Conservation (phyloP, 257 asterid genomes). For the Gentiana dahurica region DNA sequence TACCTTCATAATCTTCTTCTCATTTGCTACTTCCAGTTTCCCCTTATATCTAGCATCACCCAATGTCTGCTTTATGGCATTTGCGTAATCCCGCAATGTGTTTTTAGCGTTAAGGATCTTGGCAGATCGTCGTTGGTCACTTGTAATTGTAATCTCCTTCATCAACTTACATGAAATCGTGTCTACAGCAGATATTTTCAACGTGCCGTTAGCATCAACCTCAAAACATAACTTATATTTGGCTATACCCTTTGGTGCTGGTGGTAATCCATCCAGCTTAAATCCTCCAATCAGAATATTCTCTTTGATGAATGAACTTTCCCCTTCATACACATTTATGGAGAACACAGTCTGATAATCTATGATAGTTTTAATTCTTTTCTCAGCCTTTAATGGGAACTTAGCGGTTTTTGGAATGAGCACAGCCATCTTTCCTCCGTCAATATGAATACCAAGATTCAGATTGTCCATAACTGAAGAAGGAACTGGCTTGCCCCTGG, state of each 20-base stretch:
- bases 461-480: slow-evolving; percentile 7
- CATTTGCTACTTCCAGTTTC: no score
- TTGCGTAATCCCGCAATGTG: no score
- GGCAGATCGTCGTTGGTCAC: no score
- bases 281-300: slow-evolving; percentile 46
- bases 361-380: slow-evolving; percentile 32
- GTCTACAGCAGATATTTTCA: no score
- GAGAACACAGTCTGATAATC: slow-evolving; percentile 43
- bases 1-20: no score
- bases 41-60: no score
- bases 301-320: slow-evolving; percentile 43
- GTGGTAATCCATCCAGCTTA: slow-evolving; percentile 19
- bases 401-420: slow-evolving; percentile 52
- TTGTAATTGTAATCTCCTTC: no score
- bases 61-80: no score
- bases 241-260: slow-evolving; percentile 5
- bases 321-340: slow-evolving; percentile 49
- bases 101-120: no score
- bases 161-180: no score
- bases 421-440: slow-evolving; percentile 46
- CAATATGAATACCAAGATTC: slow-evolving; percentile 41
- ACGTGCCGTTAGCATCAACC: no score
- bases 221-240: neutral
- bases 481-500: no score
- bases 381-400: slow-evolving; percentile 42